Base-by-base conservation (phyloP, 2,329 filamentous ascomycete genomes). In the Beauveria sp. region DNA sequence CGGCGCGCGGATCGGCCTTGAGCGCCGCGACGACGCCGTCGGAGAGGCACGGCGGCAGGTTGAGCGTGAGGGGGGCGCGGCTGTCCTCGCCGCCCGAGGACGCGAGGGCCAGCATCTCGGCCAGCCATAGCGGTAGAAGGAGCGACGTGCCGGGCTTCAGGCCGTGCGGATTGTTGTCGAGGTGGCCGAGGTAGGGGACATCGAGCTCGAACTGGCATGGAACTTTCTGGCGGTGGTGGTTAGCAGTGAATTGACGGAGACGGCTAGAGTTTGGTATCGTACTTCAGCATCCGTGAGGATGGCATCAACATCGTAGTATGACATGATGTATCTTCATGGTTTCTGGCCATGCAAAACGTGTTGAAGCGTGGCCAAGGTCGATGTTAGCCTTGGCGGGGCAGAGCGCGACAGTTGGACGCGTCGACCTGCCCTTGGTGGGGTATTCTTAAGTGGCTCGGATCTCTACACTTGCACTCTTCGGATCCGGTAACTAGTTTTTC, bases 201-300 rank as follows among this genome's bases (percentile, higher is more conserved):
- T 93, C 89, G 70, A 97, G 84, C 71, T 96, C 90, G 76, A 98
- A 97, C 57, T 90, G 96, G 78, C 93, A 96, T 46, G 95, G 93
- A 38, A 97, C 85, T 89, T 97, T 98, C 87, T 96, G 67, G 28
- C 20, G 49, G 9, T 24, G 56, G 6, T 14, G 57, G 38, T 60
- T 12, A 43, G 24, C 5, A 10, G n/a, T 9, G 26, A 18, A 26
- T 3, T 3, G 10, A 30, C 16, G 18, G 28, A 6, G 42, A 5
- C 18, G 34, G 40, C 22, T n/a, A 61, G 43, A 65, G 22, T 18
- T 2, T n/a, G 40, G 14, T n/a, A n/a, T 22, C 65, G 51, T 79
- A 88, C 88, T 78, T 93, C 91, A 55, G 90, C 86, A 73, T 95
- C 90, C 10, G 91, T 95, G 50, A 95, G 82, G 76, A 96, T 95